phyloP scores from a whole-genome alignment of 2,329 filamentous ascomycete genomes.

The Catunica adiposa region DNA sequence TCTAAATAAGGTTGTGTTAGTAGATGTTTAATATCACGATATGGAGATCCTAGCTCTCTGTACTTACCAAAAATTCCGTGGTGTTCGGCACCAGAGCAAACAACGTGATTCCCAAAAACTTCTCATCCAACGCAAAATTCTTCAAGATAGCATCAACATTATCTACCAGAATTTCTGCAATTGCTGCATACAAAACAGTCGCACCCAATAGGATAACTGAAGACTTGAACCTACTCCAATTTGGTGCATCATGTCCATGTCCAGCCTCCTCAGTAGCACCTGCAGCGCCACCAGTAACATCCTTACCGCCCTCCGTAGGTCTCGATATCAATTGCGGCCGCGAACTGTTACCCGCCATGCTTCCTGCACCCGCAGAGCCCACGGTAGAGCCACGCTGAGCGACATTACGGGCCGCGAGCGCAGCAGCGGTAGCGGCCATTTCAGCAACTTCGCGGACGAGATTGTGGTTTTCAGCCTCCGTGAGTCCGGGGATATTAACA shows the following conservation, averaged over 20 bases:
- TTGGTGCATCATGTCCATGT: conserved; percentile 84
- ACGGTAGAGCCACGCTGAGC: not conserved
- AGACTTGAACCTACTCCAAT: conserved; percentile 90
- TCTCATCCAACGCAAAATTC: conserved; percentile 83
- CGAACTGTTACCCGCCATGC: not conserved
- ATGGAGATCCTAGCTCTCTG: conserved; percentile 10
- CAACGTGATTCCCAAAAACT: conserved; percentile 89
- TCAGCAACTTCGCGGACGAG: conserved; percentile 80
- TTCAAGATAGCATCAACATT: conserved; percentile 93
- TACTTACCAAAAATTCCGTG: conserved; percentile 78
- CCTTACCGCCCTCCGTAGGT: conserved; percentile 15
- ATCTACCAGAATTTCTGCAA: conserved; percentile 91
- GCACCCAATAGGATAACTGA: conserved; percentile 74
- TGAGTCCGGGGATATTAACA: conserved; percentile 50
- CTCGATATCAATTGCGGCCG: conserved; percentile 7
- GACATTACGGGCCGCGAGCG: conserved; percentile 69
- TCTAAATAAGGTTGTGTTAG: conserved; percentile 32
- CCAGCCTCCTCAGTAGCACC: conserved; percentile 22
- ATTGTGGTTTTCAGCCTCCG: conserved; percentile 63
- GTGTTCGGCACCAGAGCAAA: conserved; percentile 97
- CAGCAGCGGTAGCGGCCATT: conserved; percentile 79
- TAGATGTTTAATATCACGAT: conserved; percentile 11
- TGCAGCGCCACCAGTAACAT: conserved; percentile 16
- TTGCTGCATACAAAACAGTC: conserved; percentile 85
- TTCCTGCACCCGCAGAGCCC: not conserved